Percentiles rank a stretch among this genome's conserved stretches.
phyloP scores from a whole-genome alignment of 208 protist species.

The Leishmania braziliensis region DNA sequence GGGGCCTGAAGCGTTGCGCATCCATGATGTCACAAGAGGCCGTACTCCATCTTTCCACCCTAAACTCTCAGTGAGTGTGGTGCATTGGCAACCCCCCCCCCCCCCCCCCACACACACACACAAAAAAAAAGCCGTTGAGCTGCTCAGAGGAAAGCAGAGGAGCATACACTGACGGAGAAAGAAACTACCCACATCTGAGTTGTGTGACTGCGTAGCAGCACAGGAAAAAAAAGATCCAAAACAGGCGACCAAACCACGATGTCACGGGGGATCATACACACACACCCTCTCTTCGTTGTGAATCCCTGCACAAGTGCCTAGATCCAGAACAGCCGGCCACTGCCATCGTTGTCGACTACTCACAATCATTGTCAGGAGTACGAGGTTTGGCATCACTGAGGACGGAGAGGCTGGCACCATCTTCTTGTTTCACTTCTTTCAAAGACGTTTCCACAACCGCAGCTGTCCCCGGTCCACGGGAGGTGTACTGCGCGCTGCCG shows the following conservation, averaged over 20 bases:
- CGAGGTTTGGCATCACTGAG: neutral
- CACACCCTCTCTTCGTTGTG: neutral
- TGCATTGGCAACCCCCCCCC: neutral
- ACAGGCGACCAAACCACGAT: too few relatives aligned
- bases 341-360: neutral
- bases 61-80: neutral
- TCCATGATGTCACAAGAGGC: neutral
- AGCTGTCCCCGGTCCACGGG: neutral
- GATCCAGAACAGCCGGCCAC: neutral
- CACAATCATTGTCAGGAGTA: neutral
- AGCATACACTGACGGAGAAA: neutral
- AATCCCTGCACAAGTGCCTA: too few relatives aligned
- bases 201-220: neutral
- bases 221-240: neutral
- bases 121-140: neutral
- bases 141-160: neutral
- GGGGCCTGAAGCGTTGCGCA: neutral
- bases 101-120: neutral
- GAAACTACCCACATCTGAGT: neutral
- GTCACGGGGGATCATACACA: neutral
- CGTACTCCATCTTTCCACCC: neutral
- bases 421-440: neutral
- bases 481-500: conserved; percentile 9
- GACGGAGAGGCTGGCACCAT: neutral
- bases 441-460: too few relatives aligned